Percentiles rank a stretch among this genome's conserved stretches.
Conservation (phyloP, 2,329 filamentous ascomycete species). For the Aureobasidium sp. region DNA sequence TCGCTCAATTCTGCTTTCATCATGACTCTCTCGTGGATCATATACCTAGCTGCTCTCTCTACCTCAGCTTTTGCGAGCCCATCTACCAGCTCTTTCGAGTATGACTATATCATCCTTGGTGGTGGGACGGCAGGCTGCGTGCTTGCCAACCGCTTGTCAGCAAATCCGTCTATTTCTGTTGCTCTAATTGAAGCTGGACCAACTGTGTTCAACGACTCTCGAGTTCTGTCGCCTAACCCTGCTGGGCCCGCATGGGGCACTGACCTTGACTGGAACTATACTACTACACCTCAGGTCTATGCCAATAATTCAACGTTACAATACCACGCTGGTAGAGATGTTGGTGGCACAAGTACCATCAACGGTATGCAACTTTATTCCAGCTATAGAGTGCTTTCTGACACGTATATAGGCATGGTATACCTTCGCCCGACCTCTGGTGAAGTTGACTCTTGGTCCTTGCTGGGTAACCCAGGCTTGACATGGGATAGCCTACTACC, state of each 20-base stretch:
- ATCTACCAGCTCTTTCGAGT: background rate
- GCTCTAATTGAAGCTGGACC: slow-evolving; percentile 19
- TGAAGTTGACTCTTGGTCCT: slow-evolving; percentile 7
- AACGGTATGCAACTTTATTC: slow-evolving; percentile 22
- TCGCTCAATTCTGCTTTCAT: background rate
- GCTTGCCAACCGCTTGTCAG: slow-evolving; percentile 19
- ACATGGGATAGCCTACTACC: slow-evolving; percentile 18
- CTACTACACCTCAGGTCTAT: slow-evolving; percentile 14
- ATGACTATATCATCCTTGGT: slow-evolving; percentile 20
- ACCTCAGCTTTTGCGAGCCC: background rate
- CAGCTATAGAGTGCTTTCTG: background rate
- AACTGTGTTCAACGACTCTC: slow-evolving; percentile 19
- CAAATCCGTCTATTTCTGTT: slow-evolving; percentile 18
- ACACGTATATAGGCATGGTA: slow-evolving; percentile 1
- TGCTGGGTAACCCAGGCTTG: slow-evolving; percentile 26
- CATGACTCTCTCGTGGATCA: background rate
- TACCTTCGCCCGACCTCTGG: slow-evolving; percentile 1
- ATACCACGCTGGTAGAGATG: slow-evolving; percentile 27
- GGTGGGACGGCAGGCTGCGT: slow-evolving; percentile 20
- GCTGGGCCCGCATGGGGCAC: slow-evolving; percentile 15
- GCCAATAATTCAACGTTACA: slow-evolving; percentile 16
- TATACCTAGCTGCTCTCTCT: background rate
- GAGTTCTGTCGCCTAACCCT: slow-evolving; percentile 19
- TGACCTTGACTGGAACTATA: slow-evolving; percentile 21
- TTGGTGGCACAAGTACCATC: slow-evolving; percentile 34